Evolutionary conservation across 768 basidiomycete species (phyloP), one percentile per base, ranked within the genome.

Genomic region (Lentinula aciculospora): DNA sequence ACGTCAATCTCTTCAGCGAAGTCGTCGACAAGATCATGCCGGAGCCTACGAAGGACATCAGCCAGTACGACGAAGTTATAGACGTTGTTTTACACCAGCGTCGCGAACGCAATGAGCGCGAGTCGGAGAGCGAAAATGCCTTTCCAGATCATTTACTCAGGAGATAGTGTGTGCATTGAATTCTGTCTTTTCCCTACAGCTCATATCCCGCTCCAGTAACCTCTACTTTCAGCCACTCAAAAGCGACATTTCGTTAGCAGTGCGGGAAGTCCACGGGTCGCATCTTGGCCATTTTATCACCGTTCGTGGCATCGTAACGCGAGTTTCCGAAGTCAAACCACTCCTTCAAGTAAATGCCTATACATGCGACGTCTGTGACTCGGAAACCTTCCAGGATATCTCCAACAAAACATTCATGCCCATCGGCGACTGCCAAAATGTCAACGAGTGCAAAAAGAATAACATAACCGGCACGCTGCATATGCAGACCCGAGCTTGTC

Each of bases 281-380:
- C 87, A 93, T 61, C 81, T 98, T n/a, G 97, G 97, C 47, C 87
- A 82, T 61, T 78, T 98, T 59, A 96, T 99, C 69, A 98, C 94
- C 32, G 92, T 96, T 62, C 91, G 95, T 40, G 97, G 97, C 56
- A 98, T 99, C 63, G 94, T 98, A 54, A 99, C 94, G 29, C 94
- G 97, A 61, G 94, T 99, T 3, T 98, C 95, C 3, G 97, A 98
- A 76, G 97, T 99, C 68, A 98, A 98, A 68, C 97, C 97, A 9
- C 84, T 98, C 17, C 82, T 99, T 13, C 88, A 92, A 68, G 94
- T 98, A 66, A 97, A 96, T 71, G 97, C 96, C 29, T 99, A 98
- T 71, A 95, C 94, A 0, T 98, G 97, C 74, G 97, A 98, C 68
- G 86, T 93, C 59, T 99, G 97, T 69, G 97, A 97, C 45, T 92